Percentiles rank a stretch among this genome's conserved stretches.
phyloP scores from a whole-genome alignment of 129 eudicot genomes.

The Pulicaria dysenterica region DNA sequence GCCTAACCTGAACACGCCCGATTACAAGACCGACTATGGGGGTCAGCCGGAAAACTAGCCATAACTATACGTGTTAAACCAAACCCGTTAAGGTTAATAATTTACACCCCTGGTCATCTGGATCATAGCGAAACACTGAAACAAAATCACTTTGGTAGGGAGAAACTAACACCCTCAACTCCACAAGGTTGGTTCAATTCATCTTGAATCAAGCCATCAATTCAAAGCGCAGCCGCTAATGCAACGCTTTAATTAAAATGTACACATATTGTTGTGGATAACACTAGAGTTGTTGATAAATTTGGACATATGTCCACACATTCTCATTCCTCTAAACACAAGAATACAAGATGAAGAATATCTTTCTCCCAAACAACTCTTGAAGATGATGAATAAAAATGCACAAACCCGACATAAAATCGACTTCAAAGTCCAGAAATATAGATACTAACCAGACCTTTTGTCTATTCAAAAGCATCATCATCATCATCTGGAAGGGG shows the following conservation, averaged over 20 bases:
- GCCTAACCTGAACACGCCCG: no score
- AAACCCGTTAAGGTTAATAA: no score
- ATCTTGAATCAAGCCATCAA: neutral
- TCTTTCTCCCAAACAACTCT: neutral
- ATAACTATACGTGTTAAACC: no score
- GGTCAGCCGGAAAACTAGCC: no score
- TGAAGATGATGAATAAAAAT: neutral
- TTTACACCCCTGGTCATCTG: no score
- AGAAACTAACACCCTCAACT: no score
- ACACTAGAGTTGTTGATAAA: neutral
- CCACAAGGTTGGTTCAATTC: neutral
- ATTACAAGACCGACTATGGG: no score
- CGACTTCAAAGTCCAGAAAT: neutral
- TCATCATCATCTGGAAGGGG: constrained; percentile 79
- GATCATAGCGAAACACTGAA: no score
- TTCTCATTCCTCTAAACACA: neutral
- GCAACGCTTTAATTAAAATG: neutral
- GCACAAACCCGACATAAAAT: neutral
- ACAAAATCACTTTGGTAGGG: no score
- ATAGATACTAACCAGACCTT: neutral
- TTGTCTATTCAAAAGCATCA: constrained; percentile 54
- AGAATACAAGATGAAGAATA: neutral
- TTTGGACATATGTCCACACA: neutral
- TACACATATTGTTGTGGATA: neutral
- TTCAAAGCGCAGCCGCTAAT: neutral